These are phyloP conservation scores for Kondoa subrosea DNA, from an alignment of 768 basidiomycete genomes.

Conservation along the genomic window DNA sequence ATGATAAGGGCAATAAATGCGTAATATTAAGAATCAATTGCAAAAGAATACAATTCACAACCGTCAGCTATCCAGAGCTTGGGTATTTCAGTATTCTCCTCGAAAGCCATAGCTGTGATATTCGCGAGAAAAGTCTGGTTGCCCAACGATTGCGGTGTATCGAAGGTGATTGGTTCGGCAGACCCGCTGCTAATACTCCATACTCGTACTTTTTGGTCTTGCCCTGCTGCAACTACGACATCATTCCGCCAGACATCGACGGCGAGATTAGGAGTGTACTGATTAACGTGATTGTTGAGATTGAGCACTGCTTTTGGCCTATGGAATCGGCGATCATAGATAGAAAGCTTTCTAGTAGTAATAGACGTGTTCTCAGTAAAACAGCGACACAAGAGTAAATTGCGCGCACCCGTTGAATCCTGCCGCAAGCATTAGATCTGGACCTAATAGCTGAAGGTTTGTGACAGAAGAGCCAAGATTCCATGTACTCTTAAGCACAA, in stretches of 20 bases:
- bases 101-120: neutral
- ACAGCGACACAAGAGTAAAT: neutral
- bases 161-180: neutral
- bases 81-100: neutral
- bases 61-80: neutral
- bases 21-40: neutral
- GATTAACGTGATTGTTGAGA: constrained; percentile 10
- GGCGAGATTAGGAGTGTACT: constrained; percentile 6
- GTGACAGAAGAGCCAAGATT: neutral
- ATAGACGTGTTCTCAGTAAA: neutral
- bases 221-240: constrained; percentile 12
- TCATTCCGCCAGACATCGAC: constrained; percentile 7
- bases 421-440: neutral
- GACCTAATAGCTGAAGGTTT: neutral
- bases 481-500: neutral
- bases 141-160: neutral
- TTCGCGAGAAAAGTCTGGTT: neutral
- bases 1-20: neutral
- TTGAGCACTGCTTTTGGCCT: neutral
- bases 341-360: neutral
- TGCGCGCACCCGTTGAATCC: neutral
- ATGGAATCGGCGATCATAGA: constrained; percentile 7
- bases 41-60: neutral
- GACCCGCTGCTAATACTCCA: constrained; percentile 9
- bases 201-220: constrained; percentile 11